Evolutionary conservation across 2,329 filamentous ascomycete genomes (phyloP), one percentile per base, ranked within the genome.

Genomic region (Diaporthe citriasiana): DNA sequence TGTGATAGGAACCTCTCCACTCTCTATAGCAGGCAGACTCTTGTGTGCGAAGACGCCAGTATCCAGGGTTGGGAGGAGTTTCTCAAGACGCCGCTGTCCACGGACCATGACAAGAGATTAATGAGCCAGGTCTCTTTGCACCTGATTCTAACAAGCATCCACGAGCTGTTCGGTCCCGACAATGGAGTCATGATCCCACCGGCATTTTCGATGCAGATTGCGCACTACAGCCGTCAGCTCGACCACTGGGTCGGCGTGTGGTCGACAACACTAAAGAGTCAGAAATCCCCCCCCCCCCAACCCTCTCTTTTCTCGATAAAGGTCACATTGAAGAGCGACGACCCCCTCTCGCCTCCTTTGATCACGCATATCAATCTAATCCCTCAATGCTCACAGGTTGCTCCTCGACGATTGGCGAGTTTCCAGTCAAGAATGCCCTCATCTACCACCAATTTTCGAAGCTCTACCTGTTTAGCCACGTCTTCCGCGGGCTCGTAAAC

Each of bases 1-100:
- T 91, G 89, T 76, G 89, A 91, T 73, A 89, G 90, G 74, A 89
- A 91, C 76, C 86, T 91, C 2, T 90, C 89, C 25, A 91, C 91
- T 30, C 82, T 91, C 0, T 91, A 92, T 71, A 89, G 89, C 2
- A 84, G 90, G 3, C 88, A 89, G 1, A 87, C 89, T 0, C 87
- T 91, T 12, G 88, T 91, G 0, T 87, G 88, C 38, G 89, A 91
- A 69, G 89, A 92, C 71, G 81, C 84, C 19, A 87, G 88, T 0
- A 89, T 91, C 51, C 86, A 89, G 66, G 89, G 89, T 7, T 89
- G 89, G 82, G 88, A 91, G 69, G 83, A 84, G 1, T 89, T 91
- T 57, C 80, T 91, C n/a, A 84, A 86, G 47, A 84, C 86, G 0
- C 84, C 88, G 0, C 82, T 87, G 27, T 85, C 88, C 4, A 89